Conservation (phyloP, 345 rosid genomes). For the Gossypium australe region DNA sequence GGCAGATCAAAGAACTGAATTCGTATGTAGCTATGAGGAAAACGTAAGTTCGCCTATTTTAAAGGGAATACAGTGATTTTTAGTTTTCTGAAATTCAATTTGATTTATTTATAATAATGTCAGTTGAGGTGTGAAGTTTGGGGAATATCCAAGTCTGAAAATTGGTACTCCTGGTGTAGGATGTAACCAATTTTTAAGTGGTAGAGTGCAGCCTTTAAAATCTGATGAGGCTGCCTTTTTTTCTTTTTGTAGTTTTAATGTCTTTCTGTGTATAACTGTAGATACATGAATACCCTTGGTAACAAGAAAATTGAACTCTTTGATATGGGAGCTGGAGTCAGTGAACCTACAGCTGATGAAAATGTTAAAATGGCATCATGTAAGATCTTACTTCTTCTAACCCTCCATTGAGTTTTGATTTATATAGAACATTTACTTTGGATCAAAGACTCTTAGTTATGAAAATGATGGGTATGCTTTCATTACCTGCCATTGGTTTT, state of each 20-base stretch:
- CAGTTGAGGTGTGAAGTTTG: not conserved
- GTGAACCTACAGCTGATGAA: conserved; percentile 84
- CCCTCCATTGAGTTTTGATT: not conserved
- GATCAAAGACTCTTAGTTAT: not conserved
- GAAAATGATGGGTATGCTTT: not conserved
- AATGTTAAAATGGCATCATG: conserved; percentile 89
- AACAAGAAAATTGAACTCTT: conserved; percentile 88
- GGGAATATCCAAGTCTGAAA: not conserved
- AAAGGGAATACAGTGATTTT: not conserved
- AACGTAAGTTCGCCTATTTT: conserved; percentile 50
- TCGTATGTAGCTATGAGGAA: conserved; percentile 88
- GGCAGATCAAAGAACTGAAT: conserved; percentile 93
- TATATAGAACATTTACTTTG: not conserved
- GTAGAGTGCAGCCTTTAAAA: not conserved
- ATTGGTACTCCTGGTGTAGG: not conserved
- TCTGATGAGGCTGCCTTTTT: not conserved
- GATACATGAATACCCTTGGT: conserved; percentile 83
- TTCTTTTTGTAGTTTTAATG: not conserved
- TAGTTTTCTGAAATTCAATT: not conserved
- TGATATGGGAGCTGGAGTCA: conserved; percentile 86
- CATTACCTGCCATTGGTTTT: not conserved
- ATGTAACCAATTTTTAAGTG: not conserved
- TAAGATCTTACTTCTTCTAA: conserved; percentile 27
- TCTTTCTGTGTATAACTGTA: conserved; percentile 29
- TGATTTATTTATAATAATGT: not conserved